phyloP scores from a whole-genome alignment of 768 basidiomycete genomes.

The Lepiota subincarnata region DNA sequence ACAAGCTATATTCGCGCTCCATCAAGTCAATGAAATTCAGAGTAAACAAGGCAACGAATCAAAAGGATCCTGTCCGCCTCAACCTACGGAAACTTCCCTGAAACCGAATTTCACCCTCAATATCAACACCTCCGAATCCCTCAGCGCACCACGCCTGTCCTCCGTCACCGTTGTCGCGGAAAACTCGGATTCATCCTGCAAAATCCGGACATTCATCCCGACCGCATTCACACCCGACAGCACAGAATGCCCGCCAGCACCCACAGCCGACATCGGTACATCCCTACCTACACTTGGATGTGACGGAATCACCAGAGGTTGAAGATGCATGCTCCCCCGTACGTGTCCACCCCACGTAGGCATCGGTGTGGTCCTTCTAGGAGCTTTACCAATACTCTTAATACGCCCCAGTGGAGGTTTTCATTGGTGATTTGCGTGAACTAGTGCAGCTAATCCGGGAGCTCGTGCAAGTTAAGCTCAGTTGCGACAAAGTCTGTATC shows the following conservation, averaged over 20 bases:
- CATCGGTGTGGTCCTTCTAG: constrained; percentile 28
- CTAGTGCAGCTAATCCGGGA: constrained; percentile 1
- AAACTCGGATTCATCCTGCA: constrained; percentile 17
- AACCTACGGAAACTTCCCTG: no score
- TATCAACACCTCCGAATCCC: constrained; percentile 31
- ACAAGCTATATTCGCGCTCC: no score
- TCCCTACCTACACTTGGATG: constrained; percentile 1
- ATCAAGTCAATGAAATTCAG: no score
- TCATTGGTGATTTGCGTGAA: neutral
- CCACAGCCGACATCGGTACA: constrained; percentile 5
- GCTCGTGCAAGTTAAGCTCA: neutral
- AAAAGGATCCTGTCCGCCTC: no score
- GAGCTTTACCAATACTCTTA: constrained; percentile 38
- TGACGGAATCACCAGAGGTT: constrained; percentile 27
- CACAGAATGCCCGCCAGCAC: no score
- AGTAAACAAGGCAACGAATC: no score
- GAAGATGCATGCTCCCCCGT: constrained; percentile 31
- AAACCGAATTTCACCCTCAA: constrained; percentile 20
- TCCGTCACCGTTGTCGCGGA: neutral
- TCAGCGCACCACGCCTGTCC: constrained; percentile 18
- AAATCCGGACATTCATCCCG: constrained; percentile 20
- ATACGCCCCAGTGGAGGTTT: constrained; percentile 22
- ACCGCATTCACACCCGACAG: constrained; percentile 13
- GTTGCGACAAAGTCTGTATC: neutral
- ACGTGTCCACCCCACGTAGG: constrained; percentile 20